Evolutionary conservation across 2,329 filamentous ascomycete genomes (phyloP).

Genomic region (Pseudogymnoascus sp.): DNA sequence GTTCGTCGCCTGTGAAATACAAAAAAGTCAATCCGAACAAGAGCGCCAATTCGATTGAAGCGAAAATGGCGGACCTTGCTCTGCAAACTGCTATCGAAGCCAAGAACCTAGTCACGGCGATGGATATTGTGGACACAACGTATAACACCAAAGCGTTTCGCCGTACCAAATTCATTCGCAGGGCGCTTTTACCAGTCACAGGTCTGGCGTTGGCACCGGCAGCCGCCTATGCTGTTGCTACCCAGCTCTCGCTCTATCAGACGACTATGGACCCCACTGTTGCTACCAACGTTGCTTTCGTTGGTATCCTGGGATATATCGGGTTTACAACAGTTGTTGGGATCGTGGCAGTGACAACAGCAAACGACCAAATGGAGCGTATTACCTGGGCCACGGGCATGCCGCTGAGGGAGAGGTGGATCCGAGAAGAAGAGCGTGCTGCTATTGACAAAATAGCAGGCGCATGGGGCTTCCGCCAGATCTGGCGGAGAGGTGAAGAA

Average conservation of each 20-base stretch:
- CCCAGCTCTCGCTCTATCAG: constrained; percentile 59
- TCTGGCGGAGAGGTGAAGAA: constrained; percentile 76
- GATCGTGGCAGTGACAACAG: constrained; percentile 73
- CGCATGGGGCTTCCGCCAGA: constrained; percentile 86
- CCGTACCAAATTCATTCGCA: constrained; percentile 59
- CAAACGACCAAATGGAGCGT: constrained; percentile 91
- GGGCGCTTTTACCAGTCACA: constrained; percentile 52
- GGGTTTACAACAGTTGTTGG: constrained; percentile 75
- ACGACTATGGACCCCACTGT: constrained; percentile 67
- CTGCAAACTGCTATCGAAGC: constrained; percentile 72
- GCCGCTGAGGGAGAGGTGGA: constrained; percentile 72
- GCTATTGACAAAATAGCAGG: constrained; percentile 80
- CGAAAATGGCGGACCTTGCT: constrained; percentile 63
- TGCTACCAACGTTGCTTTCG: constrained; percentile 72
- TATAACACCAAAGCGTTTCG: constrained; percentile 61
- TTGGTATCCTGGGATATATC: constrained; percentile 76
- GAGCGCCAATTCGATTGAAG: constrained; percentile 64
- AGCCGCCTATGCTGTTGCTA: constrained; percentile 63
- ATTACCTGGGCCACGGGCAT: constrained; percentile 85
- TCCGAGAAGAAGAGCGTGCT: constrained; percentile 82
- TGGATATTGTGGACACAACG: constrained; percentile 66
- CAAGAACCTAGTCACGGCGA: constrained; percentile 69
- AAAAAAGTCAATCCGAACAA: constrained; percentile 59
- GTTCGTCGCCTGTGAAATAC: constrained; percentile 53
- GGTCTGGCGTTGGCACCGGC: constrained; percentile 53